Percentiles rank a stretch among this genome's conserved stretches.
Conservation (phyloP, 163 green algal genomes). For the Scenedesmus sp. region DNA sequence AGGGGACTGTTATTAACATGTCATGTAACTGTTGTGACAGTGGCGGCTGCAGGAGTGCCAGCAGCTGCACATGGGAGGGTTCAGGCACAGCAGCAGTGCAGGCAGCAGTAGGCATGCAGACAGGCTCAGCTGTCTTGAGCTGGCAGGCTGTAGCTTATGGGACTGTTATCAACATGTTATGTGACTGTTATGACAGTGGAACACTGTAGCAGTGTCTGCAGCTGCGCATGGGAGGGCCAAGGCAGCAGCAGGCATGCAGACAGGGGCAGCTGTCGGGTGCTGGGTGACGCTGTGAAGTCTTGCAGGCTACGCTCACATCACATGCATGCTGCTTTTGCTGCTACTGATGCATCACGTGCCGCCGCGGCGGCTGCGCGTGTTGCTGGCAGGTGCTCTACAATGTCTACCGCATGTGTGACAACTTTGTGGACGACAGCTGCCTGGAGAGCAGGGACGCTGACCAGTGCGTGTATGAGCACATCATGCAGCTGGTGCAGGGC, state of each 20-base stretch:
- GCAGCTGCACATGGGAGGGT: neutral
- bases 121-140: no score
- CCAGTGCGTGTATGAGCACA: conserved; percentile 10
- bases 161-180: no score
- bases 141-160: no score
- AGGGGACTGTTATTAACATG: neutral
- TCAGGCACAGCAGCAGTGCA: neutral
- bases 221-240: no score
- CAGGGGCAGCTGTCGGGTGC: no score
- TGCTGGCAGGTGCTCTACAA: conserved; percentile 8
- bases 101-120: no score
- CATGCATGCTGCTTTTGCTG: neutral
- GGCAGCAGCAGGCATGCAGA: no score
- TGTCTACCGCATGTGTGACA: conserved; percentile 36
- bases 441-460: neutral
- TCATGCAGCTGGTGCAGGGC: neutral
- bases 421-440: conserved; percentile 13
- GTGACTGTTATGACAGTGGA: no score
- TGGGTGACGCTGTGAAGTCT: neutral
- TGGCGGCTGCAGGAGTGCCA: neutral
- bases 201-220: no score
- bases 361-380: neutral
- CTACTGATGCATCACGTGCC: neutral
- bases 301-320: neutral
- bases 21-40: neutral